Base-by-base conservation (phyloP, 2,329 filamentous ascomycete species). In the Penicillium sp. region DNA sequence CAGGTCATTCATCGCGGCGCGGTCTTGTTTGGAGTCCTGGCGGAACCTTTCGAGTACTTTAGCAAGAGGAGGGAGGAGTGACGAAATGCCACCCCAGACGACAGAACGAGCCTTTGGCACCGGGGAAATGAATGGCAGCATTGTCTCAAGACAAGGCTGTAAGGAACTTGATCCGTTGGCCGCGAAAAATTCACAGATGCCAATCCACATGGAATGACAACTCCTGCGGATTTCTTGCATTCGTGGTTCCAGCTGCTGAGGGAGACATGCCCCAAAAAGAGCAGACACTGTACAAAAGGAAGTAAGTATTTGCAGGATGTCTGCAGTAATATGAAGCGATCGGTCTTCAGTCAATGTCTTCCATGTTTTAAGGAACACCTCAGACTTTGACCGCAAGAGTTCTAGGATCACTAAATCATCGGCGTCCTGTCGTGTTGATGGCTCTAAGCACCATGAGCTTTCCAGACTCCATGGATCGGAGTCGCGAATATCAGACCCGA, bases 251-350 rank as follows among this genome's bases (percentile, higher is more conserved):
- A 35, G 49, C 53, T 56, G 66, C 45, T 49, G 72, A 33, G 59
- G 68, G 39, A 65, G 60, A 50, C 40, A 75, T 55, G 52, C 73
- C 53, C 59, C 52, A 63, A 65, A 65, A 43, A 77, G 51, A 18
- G 63, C 61, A 23, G 62, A 66, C 20, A 75, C 66, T 18, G 78
- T 67, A 58, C 75, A 78, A 40, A 78, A 69, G n/a, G 73, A 76
- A 5, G 67, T 66, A n/a, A 79, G 48, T 27, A 77, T 71, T 32
- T 76, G 75, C 53, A 80, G 61, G 60, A 78, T 73, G 48, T 81
- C 77, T 6, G 69, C 59, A 23, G 73, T 78, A 13, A 81, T 67
- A 56, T 71, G 71, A 44, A 73, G 69, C n/a, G 69, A 64, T 38
- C 69, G 74, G 15, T 76, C 69, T 32, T 68, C 58, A 25, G 58